Evolutionary conservation across 768 basidiomycete genomes (phyloP).

Genomic region (Coprinellus aureogranulatus): DNA sequence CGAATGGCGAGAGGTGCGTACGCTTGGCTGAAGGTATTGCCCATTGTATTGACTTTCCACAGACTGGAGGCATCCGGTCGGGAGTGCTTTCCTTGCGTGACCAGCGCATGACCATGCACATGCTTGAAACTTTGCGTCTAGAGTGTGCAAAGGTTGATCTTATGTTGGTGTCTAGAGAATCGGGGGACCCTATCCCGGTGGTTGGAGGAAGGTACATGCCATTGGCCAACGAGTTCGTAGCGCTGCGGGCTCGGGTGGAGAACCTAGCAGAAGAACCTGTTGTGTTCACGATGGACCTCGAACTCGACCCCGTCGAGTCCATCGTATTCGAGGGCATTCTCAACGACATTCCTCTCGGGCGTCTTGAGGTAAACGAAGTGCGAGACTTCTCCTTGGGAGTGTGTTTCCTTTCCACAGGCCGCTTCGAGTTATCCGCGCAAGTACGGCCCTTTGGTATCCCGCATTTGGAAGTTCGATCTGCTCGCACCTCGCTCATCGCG

Average conservation of each 20-base stretch:
- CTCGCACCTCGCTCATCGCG: conserved; percentile 36
- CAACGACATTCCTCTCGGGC: conserved; percentile 60
- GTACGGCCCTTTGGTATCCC: conserved; percentile 33
- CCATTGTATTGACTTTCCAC: not conserved
- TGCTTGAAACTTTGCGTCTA: conserved; percentile 74
- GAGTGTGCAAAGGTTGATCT: conserved; percentile 64
- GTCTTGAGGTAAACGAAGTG: conserved; percentile 54
- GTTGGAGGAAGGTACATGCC: conserved; percentile 48
- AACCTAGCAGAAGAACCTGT: conserved; percentile 69
- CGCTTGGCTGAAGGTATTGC: not conserved
- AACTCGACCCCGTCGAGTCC: conserved; percentile 59
- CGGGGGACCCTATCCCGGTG: conserved; percentile 22
- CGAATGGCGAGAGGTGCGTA: conserved; percentile 83
- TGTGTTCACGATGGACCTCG: conserved; percentile 52
- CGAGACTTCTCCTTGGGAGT: conserved; percentile 53
- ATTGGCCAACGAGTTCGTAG: conserved; percentile 59
- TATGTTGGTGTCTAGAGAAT: conserved; percentile 37
- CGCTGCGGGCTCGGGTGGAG: conserved; percentile 52
- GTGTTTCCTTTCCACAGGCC: conserved; percentile 72
- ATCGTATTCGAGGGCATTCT: conserved; percentile 69
- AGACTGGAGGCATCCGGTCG: conserved; percentile 77
- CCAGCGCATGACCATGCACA: conserved; percentile 72
- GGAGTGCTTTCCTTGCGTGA: conserved; percentile 78
- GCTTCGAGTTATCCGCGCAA: conserved; percentile 53
- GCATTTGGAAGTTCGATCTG: conserved; percentile 30